These are phyloP conservation scores for Salvia splendens DNA, from an alignment of 257 asterid genomes.

Conservation along the genomic window DNA sequence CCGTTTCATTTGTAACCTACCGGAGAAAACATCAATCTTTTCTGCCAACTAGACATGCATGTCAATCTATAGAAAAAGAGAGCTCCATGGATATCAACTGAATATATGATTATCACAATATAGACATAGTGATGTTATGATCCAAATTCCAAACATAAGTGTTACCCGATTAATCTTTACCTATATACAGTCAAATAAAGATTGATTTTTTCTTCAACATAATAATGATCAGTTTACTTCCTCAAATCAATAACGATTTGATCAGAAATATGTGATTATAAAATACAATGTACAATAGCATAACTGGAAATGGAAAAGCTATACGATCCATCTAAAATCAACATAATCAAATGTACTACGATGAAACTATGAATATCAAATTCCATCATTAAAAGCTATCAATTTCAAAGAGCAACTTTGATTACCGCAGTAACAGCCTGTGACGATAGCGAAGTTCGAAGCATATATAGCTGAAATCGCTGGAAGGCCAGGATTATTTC, in stretches of 20 bases:
- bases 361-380: too few relatives aligned
- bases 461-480: slow-evolving; percentile 73
- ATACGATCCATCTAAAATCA: too few relatives aligned
- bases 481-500: slow-evolving; percentile 63
- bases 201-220: neutral
- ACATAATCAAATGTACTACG: neutral
- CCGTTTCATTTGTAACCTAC: too few relatives aligned
- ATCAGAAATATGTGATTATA: too few relatives aligned
- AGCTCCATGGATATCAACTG: neutral
- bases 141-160: slow-evolving; percentile 8
- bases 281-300: too few relatives aligned
- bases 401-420: neutral
- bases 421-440: slow-evolving; percentile 95
- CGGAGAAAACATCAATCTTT: too few relatives aligned
- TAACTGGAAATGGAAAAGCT: too few relatives aligned
- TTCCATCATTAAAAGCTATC: too few relatives aligned
- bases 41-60: neutral
- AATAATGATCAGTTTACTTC: neutral
- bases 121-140: neutral
- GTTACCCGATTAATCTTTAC: neutral
- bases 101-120: neutral
- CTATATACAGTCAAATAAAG: neutral
- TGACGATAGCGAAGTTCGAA: slow-evolving; percentile 76
- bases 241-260: slow-evolving; percentile 4
- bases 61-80: neutral